Base-by-base conservation (phyloP, 148 eudicot species). In the Rhododendron henanense region DNA sequence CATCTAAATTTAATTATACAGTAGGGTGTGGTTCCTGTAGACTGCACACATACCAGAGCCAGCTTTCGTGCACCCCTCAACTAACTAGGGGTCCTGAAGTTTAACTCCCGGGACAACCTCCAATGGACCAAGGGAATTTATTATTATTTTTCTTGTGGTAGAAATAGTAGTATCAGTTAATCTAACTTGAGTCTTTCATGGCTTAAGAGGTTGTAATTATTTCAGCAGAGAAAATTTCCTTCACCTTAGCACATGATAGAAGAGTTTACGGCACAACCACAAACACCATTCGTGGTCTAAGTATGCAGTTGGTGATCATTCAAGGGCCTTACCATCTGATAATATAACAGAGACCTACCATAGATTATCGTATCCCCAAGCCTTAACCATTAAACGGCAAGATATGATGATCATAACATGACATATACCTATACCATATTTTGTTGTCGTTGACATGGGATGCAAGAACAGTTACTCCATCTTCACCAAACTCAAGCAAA, bases 401-500 rank as follows among this genome's bases (percentile, higher is more conserved):
- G 28, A 28, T 28, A 28, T 28, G 28, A 28, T 28, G 28, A 28
- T 28, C 28, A 28, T 28, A 28, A 39, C 14, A 86, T 51, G 45
- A 35, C 9, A 15, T 45, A 41, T 28, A 31, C 59, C 57, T 69
- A 83, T 89, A 94, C 96, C 91, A 81, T 87, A 94, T 88, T 84
- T 91, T 89, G 73, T 87, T 83, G 74, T 94, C 94, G 88, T 93
- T 89, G 50, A 92, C 84, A 75, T 93, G 90, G 7, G 98, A 92
- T 74, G 93, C 89, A 83, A 95, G 53, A 82, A 73, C 86, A 5
- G 92, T 92, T 2, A 89, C 92, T 51, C 98, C 98, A 63, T 95
- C 94, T 85, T 94, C 98, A 81, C 81, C 87, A 57, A 94, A 93
- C 91, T 88, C 92, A 21, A 96, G 90, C 91, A 94, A 89, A 73